These are phyloP conservation scores for Mycena vitilis DNA, from an alignment of 768 basidiomycete species.

Conservation along the genomic window DNA sequence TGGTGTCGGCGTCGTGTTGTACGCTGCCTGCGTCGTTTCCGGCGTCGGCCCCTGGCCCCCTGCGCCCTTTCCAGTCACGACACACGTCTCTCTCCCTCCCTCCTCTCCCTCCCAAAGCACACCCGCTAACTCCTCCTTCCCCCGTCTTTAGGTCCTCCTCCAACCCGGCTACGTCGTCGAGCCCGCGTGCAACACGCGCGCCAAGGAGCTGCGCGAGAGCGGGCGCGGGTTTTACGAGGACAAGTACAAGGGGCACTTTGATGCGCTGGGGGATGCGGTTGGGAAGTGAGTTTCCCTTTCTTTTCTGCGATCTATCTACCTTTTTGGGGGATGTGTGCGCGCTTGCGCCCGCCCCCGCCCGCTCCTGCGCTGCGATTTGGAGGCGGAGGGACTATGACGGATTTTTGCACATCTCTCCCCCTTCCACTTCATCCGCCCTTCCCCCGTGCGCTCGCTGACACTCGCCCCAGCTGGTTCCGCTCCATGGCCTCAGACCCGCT, in stretches of 20 bases:
- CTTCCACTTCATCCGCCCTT: neutral
- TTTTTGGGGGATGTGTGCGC: too few species aligned
- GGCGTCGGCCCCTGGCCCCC: too few species aligned
- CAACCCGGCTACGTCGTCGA: conserved; percentile 89
- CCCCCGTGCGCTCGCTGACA: too few species aligned
- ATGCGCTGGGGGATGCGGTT: conserved; percentile 77
- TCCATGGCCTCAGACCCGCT: conserved; percentile 87
- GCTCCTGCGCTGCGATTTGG: too few species aligned
- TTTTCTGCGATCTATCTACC: neutral
- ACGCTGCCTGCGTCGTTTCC: too few species aligned
- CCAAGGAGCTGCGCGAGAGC: conserved; percentile 68
- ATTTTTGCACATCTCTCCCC: neutral
- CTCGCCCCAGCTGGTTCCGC: conserved; percentile 88
- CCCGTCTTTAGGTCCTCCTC: conserved; percentile 72
- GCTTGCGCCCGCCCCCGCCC: too few species aligned
- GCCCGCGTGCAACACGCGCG: conserved; percentile 76
- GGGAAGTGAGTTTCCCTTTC: conserved; percentile 37
- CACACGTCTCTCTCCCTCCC: too few species aligned
- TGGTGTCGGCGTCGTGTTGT: too few species aligned
- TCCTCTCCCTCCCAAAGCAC: too few species aligned
- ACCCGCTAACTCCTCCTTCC: neutral
- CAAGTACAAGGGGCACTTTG: conserved; percentile 77
- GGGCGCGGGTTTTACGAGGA: conserved; percentile 85
- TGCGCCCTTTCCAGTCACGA: too few species aligned
- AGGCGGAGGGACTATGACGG: too few species aligned